Evolutionary conservation across 2,329 filamentous ascomycete species (phyloP).

Genomic region (Aspergillus neotritici): DNA sequence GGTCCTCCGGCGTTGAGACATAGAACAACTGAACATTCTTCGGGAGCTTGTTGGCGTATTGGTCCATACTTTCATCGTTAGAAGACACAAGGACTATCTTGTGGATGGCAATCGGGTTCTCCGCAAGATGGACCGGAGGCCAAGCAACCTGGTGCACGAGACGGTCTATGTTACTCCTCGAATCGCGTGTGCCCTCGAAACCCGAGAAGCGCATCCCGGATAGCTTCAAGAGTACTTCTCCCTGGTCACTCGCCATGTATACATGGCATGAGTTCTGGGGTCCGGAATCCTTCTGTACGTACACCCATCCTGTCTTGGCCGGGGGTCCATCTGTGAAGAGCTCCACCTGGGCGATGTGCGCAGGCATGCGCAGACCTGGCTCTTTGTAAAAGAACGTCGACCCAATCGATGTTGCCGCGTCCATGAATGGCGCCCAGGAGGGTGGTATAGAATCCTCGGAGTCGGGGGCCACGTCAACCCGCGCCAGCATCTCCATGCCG

Average conservation of each 20-base stretch:
- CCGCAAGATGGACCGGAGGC: slow-evolving; percentile 31
- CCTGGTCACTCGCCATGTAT: slow-evolving; percentile 22
- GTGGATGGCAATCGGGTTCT: slow-evolving; percentile 23
- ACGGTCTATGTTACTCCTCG: slow-evolving; percentile 20
- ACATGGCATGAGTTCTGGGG: slow-evolving; percentile 24
- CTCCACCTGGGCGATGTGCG: slow-evolving; percentile 25
- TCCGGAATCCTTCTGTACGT: slow-evolving; percentile 23
- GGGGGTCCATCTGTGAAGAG: slow-evolving; percentile 22
- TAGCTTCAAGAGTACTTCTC: slow-evolving; percentile 29
- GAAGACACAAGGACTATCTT: slow-evolving; percentile 6
- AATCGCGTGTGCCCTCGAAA: slow-evolving; percentile 30
- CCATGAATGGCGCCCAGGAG: slow-evolving; percentile 39
- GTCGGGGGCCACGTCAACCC: slow-evolving; percentile 32
- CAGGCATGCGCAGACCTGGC: slow-evolving; percentile 35
- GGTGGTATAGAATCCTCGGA: not conserved
- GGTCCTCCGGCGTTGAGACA: no score
- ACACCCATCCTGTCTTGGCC: slow-evolving; percentile 31
- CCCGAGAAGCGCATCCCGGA: slow-evolving; percentile 36
- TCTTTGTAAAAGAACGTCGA: slow-evolving; percentile 36
- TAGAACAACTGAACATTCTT: no score
- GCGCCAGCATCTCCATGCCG: slow-evolving; percentile 37
- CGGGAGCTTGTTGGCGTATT: no score
- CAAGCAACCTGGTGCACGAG: slow-evolving; percentile 37
- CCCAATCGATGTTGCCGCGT: slow-evolving; percentile 41
- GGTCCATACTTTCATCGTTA: no score